Evolutionary conservation across 768 basidiomycete genomes (phyloP).

Genomic region (Russula emetica): DNA sequence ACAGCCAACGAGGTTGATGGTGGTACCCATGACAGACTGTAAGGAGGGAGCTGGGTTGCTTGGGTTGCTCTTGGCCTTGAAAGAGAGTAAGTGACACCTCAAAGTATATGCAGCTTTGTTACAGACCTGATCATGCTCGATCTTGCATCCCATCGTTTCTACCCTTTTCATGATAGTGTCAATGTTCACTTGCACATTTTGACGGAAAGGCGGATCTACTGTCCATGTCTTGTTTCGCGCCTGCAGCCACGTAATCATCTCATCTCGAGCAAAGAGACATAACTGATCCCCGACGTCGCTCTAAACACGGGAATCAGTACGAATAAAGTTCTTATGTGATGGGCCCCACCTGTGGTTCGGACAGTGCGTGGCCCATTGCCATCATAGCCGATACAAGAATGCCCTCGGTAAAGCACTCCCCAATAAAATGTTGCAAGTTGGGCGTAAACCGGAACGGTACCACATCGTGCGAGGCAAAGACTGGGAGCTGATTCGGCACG

Average conservation of each 20-base stretch:
- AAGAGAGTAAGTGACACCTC: not conserved
- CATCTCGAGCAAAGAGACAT: conserved; percentile 88
- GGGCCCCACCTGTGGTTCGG: conserved; percentile 74
- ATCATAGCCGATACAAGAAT: conserved; percentile 81
- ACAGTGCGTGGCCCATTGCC: conserved; percentile 86
- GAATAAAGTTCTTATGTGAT: conserved; percentile 3
- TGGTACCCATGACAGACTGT: conserved; percentile 70
- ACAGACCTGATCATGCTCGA: conserved; percentile 75
- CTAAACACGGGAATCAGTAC: conserved; percentile 38
- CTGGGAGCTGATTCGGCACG: conserved; percentile 43
- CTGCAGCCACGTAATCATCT: conserved; percentile 74
- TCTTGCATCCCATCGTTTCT: conserved; percentile 79
- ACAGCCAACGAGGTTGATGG: conserved; percentile 74
- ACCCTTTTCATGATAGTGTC: conserved; percentile 76
- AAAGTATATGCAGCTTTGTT: conserved; percentile 12
- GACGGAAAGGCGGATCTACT: conserved; percentile 55
- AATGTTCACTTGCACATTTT: conserved; percentile 51
- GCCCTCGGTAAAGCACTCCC: conserved; percentile 85
- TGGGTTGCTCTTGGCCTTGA: conserved; percentile 35
- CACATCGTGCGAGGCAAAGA: conserved; percentile 75
- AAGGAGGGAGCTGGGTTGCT: conserved; percentile 38
- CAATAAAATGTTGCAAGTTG: conserved; percentile 91
- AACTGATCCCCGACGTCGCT: conserved; percentile 92
- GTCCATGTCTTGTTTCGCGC: conserved; percentile 52
- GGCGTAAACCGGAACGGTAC: conserved; percentile 98